These are phyloP conservation scores for Xylaria scruposa DNA, from an alignment of 495 filamentous ascomycete species.

Conservation along the genomic window DNA sequence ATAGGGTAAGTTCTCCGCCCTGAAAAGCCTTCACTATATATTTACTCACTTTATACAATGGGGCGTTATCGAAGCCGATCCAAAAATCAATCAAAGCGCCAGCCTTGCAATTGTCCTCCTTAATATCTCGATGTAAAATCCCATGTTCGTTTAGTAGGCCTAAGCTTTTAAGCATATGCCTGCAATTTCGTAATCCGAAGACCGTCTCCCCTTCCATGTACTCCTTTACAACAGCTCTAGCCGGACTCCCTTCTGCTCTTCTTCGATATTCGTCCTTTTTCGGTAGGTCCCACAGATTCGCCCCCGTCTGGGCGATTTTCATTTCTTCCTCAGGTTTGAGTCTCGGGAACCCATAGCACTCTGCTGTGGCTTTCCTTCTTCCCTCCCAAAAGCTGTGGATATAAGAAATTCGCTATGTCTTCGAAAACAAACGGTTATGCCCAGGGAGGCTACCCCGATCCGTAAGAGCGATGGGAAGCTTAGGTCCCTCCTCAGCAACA, in stretches of 20 bases:
- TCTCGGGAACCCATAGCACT: background rate
- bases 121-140: too few species aligned
- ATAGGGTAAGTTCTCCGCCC: slow-evolving; percentile 21
- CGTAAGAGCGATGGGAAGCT: too few species aligned
- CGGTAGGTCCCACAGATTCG: background rate
- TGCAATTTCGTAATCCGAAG: background rate
- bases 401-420: too few species aligned
- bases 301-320: background rate
- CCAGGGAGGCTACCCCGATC: too few species aligned
- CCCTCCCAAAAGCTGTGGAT: too few species aligned
- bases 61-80: too few species aligned
- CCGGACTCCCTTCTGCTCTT: slow-evolving; percentile 4
- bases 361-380: background rate
- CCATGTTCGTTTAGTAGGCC: background rate
- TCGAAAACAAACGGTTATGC: too few species aligned
- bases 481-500: too few species aligned
- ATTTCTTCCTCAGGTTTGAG: background rate
- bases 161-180: background rate
- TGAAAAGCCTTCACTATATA: background rate
- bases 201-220: background rate
- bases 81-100: too few species aligned
- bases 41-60: too few species aligned
- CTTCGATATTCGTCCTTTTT: slow-evolving; percentile 1
- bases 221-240: background rate
- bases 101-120: too few species aligned